phyloP scores from a whole-genome alignment of 257 asterid species.

The Forsythia suspensa region DNA sequence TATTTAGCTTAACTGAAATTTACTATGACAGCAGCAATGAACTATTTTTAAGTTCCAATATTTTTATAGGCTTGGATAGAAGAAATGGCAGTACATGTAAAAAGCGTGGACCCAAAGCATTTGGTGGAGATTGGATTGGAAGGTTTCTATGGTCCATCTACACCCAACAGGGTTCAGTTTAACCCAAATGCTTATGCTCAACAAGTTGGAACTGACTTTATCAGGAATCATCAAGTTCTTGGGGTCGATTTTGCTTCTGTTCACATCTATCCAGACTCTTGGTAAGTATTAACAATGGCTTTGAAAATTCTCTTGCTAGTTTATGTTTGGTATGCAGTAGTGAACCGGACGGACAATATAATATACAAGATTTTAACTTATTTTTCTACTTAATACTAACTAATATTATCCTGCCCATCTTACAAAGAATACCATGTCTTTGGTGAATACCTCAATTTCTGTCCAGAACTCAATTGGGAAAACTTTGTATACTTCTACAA shows the following conservation, averaged over 20 bases:
- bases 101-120: conserved; percentile 89
- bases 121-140: conserved; percentile 78
- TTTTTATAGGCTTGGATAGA: conserved; percentile 67
- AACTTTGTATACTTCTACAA: too few species aligned
- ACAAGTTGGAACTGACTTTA: conserved; percentile 92
- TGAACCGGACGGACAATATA: neutral
- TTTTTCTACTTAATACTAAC: neutral
- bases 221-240: conserved; percentile 89
- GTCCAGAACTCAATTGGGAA: too few species aligned
- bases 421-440: too few species aligned
- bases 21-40: neutral
- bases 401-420: too few species aligned
- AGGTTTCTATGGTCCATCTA: conserved; percentile 92
- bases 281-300: conserved; percentile 43
- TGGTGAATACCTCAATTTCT: too few species aligned
- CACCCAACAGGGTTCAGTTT: conserved; percentile 64
- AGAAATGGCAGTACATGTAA: conserved; percentile 83
- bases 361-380: neutral
- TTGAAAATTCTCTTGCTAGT: neutral
- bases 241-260: conserved; percentile 96
- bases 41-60: neutral
- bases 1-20: neutral
- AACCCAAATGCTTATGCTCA: conserved; percentile 81
- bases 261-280: conserved; percentile 88
- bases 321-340: neutral